Evolutionary conservation across 1,284 basidiomycete genomes (phyloP), one percentile per base, ranked within the genome.

Genomic region (Xerocomus nothofagi): DNA sequence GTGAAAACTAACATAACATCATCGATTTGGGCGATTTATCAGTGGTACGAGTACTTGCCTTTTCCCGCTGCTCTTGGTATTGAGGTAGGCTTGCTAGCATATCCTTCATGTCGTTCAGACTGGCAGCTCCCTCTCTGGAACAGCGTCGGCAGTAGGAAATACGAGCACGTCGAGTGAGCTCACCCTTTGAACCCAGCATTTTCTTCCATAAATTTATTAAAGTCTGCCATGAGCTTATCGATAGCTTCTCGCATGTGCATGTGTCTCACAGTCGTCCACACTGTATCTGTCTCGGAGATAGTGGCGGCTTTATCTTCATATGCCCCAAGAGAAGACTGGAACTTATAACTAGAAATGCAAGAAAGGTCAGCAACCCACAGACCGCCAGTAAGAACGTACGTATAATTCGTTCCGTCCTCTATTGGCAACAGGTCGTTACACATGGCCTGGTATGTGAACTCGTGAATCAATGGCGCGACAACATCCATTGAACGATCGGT

Each of bases 391-490:
- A 46, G 15, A 31, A 75, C 86, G 57, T 68, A 97, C 88, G 81
- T 85, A 71, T 98, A 99, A 67, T 80, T 85, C 3, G 77, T 80
- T 23, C 94, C 96, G 55, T 94, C 84, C 50, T 91, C 81, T 50
- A 99, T 91, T 17, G 87, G 84, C 2, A 99, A 77, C 26, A 99
- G 71, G 68, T 99, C 97, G 61, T 96, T 94, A 44, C 86, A 88
- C 97, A 99, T 99, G 1, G 97, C 96, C 69, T 99, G 97, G 68
- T 99, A 99, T 33, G 94, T 98, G 66, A 99, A 99, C 64, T 99
- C 97, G 67, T 99, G 97, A 38, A 98, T 69, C 56, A 98, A 81
- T 0, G 97, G 96, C 1, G 93, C 88, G 15, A 89, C 69, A 54
- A 87, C 85, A 70, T 99, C 97, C 88, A 99, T 94, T 3, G 93